Evolutionary conservation across 148 eudicot genomes (phyloP).

Genomic region (Camellia sinensis): DNA sequence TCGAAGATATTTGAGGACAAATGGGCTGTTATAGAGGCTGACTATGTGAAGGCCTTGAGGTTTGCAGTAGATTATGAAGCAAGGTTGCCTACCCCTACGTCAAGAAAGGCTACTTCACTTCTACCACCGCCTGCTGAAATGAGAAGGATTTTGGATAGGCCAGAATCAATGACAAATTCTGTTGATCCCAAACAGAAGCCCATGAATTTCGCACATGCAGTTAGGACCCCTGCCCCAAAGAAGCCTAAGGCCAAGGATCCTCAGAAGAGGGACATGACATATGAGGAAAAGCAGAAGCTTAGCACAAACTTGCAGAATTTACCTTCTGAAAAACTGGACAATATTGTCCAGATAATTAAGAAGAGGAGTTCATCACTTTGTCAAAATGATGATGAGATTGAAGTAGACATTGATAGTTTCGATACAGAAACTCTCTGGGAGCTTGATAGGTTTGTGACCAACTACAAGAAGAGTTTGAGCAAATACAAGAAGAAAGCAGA

Average conservation of each 20-base stretch:
- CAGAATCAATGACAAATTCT: conserved; percentile 49
- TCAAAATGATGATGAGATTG: conserved; percentile 90
- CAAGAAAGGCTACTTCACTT: conserved; percentile 48
- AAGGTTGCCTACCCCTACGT: conserved; percentile 49
- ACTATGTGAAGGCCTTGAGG: conserved; percentile 46
- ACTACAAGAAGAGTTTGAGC: conserved; percentile 73
- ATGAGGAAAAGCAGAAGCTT: conserved; percentile 84
- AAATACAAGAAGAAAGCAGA: conserved; percentile 77
- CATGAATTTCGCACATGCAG: conserved; percentile 30
- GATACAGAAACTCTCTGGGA: conserved; percentile 98
- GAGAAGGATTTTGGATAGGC: conserved; percentile 39
- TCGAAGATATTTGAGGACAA: conserved; percentile 75
- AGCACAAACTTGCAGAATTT: conserved; percentile 79
- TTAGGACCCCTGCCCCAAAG: conserved; percentile 57
- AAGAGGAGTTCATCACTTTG: conserved; percentile 76
- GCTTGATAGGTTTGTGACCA: conserved; percentile 85
- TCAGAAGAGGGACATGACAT: conserved; percentile 88
- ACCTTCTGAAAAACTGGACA: conserved; percentile 86
- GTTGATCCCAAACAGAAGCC: conserved; percentile 33
- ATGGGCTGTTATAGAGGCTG: conserved; percentile 70
- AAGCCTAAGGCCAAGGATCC: conserved; percentile 92
- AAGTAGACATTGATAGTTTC: conserved; percentile 86
- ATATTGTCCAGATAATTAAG: conserved; percentile 81
- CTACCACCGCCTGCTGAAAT: conserved; percentile 35
- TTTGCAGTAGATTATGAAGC: conserved; percentile 39